Percentiles rank a stretch among this genome's conserved stretches.
Evolutionary conservation across 2,329 filamentous ascomycete species (phyloP).

Genomic region (Fusarium setosum): DNA sequence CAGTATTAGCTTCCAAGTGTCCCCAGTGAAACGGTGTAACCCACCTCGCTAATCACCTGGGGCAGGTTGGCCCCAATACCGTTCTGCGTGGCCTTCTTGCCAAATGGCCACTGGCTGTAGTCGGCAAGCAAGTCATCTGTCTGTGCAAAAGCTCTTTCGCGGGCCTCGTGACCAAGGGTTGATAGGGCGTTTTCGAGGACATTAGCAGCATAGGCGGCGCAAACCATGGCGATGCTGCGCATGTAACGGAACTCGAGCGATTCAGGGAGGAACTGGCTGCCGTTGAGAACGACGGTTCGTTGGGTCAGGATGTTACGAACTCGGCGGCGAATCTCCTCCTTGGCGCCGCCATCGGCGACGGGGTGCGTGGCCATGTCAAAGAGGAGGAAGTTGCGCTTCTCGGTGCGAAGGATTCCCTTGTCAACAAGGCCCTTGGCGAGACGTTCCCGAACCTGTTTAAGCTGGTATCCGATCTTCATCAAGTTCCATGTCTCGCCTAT

Average conservation of each 20-base stretch:
- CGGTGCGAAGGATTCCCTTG: conserved; percentile 97
- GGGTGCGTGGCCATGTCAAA: conserved; percentile 99
- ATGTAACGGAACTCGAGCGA: conserved; percentile 94
- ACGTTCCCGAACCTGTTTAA: conserved; percentile 98
- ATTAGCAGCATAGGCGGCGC: conserved; percentile 96
- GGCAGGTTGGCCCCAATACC: conserved; percentile 94
- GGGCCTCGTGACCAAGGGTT: conserved; percentile 91
- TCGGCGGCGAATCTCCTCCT: conserved; percentile 94
- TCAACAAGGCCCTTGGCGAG: conserved; percentile 97
- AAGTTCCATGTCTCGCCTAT: conserved; percentile 99
- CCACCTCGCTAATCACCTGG: conserved; percentile 81
- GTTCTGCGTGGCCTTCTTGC: conserved; percentile 79
- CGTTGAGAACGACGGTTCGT: conserved; percentile 89
- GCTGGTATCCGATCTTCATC: conserved; percentile 99
- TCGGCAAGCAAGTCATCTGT: conserved; percentile 96
- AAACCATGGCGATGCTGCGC: conserved; percentile 95
- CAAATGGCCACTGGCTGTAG: conserved; percentile 98
- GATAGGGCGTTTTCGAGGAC: conserved; percentile 98
- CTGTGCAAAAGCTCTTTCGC: conserved; percentile 95
- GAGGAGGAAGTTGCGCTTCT: conserved; percentile 99
- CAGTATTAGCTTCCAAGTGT: conserved; percentile 26
- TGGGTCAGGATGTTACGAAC: conserved; percentile 94
- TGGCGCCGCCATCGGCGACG: conserved; percentile 94
- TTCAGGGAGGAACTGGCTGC: conserved; percentile 90
- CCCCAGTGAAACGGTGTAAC: conserved; percentile 26